Conservation (phyloP, 73 alveolate species). For the Paramecium primaurelia region DNA sequence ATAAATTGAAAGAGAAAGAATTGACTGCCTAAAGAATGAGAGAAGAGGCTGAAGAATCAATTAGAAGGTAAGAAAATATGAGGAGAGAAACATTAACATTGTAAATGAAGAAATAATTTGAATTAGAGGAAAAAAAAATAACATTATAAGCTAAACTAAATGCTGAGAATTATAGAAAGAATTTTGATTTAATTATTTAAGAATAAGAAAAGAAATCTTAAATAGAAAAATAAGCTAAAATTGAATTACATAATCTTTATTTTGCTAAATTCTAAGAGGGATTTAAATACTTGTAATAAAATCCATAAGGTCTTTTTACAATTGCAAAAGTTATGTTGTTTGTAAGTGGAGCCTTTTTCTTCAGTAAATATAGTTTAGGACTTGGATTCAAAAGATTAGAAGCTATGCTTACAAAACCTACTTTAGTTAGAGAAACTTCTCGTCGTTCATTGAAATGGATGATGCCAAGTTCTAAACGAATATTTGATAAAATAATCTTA, state of each 20-base stretch:
- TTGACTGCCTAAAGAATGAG: slow-evolving; percentile 65
- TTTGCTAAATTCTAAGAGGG: slow-evolving; percentile 66
- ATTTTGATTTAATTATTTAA: slow-evolving; percentile 59
- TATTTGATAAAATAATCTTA: slow-evolving; percentile 74
- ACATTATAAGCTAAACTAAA: not conserved
- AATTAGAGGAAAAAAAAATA: slow-evolving; percentile 47
- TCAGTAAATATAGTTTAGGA: slow-evolving; percentile 61
- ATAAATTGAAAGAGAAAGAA: slow-evolving; percentile 69
- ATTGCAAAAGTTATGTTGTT: slow-evolving; percentile 59
- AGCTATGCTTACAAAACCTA: slow-evolving; percentile 70
- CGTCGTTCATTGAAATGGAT: slow-evolving; percentile 56
- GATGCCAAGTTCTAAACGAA: slow-evolving; percentile 53
- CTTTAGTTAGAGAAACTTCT: slow-evolving; percentile 78
- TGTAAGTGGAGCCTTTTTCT: slow-evolving; percentile 68
- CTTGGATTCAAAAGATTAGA: slow-evolving; percentile 54
- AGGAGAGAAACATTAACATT: not conserved
- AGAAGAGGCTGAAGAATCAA: slow-evolving; percentile 57
- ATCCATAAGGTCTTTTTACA: slow-evolving; percentile 66
- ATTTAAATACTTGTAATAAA: slow-evolving; percentile 58
- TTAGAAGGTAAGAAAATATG: slow-evolving; percentile 25
- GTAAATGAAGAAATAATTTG: slow-evolving; percentile 33
- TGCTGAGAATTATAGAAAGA: slow-evolving; percentile 51
- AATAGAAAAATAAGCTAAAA: slow-evolving; percentile 68
- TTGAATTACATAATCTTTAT: slow-evolving; percentile 63
- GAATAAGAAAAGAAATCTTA: slow-evolving; percentile 59